Conservation (phyloP, 176 grass and related monocot species). For the Chloris gayana region DNA sequence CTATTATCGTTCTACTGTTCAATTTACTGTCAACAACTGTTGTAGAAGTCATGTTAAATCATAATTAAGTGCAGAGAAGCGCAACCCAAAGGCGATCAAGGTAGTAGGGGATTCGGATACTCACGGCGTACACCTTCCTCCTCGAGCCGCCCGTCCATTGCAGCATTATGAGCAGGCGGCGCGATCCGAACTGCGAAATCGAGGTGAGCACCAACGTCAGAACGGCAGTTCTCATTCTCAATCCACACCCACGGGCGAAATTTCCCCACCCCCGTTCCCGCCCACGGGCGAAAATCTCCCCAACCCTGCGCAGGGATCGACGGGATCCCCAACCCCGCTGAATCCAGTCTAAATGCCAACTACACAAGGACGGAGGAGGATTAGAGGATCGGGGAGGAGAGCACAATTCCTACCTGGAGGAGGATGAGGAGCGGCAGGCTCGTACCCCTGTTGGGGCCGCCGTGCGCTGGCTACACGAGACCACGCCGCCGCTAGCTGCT, state of each 20-base stretch:
- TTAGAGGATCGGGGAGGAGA: neutral
- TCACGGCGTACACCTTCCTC: slow-evolving; percentile 75
- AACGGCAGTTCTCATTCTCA: neutral
- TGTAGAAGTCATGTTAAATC: neutral
- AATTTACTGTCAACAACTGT: neutral
- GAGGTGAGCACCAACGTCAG: neutral
- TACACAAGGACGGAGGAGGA: neutral
- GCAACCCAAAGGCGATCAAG: neutral
- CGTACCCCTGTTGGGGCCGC: neutral
- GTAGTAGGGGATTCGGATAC: slow-evolving; percentile 35
- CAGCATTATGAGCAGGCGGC: slow-evolving; percentile 55
- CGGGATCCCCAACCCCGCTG: neutral
- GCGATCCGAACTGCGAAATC: slow-evolving; percentile 10
- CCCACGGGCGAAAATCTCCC: neutral
- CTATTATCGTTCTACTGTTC: neutral
- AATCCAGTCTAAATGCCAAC: neutral
- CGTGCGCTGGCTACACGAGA: neutral
- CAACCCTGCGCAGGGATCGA: neutral
- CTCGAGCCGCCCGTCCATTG: slow-evolving; percentile 89
- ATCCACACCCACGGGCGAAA: neutral
- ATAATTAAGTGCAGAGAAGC: neutral
- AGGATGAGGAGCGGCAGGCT: neutral
- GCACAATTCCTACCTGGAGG: neutral
- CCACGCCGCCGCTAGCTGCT: neutral
- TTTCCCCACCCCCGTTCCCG: neutral